Conservation (phyloP, 2,329 filamentous ascomycete species). For the Exophiala bonariae region DNA sequence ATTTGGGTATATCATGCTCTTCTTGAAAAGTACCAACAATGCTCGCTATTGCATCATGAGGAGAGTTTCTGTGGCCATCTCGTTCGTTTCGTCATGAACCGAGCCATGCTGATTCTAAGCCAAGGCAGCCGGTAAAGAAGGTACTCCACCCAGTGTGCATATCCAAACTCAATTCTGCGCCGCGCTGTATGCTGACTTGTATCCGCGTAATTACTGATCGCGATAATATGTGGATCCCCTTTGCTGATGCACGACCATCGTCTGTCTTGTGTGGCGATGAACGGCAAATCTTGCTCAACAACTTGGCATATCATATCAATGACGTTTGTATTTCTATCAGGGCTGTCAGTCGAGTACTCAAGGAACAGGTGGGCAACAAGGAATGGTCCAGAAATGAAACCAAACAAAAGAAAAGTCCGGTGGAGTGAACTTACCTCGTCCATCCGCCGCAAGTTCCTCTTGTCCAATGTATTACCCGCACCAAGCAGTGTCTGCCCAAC, state of each 20-base stretch:
- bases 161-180: conserved; percentile 1
- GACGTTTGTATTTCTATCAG: conserved; percentile 25
- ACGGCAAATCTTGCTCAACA: background rate
- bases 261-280: too few species aligned
- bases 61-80: background rate
- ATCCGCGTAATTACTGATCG: too few species aligned
- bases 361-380: too few species aligned
- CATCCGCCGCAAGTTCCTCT: conserved; percentile 73
- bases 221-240: too few species aligned
- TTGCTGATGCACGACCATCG: too few species aligned
- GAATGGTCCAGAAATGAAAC: too few species aligned
- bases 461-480: conserved; percentile 88
- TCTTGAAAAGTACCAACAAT: background rate
- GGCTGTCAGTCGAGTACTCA: conserved; percentile 5
- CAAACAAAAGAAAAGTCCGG: too few species aligned
- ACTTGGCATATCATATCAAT: conserved; percentile 7
- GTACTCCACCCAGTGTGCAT: conserved; percentile 7
- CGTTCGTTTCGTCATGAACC: conserved; percentile 1
- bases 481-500: conserved; percentile 88
- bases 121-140: background rate
- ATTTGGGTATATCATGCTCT: conserved; percentile 7
- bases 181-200: too few species aligned
- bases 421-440: conserved; percentile 72
- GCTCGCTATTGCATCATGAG: conserved; percentile 3
- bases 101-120: background rate